Evolutionary conservation across 2,329 filamentous ascomycete species (phyloP).

Genomic region (Ascomycota sp.): DNA sequence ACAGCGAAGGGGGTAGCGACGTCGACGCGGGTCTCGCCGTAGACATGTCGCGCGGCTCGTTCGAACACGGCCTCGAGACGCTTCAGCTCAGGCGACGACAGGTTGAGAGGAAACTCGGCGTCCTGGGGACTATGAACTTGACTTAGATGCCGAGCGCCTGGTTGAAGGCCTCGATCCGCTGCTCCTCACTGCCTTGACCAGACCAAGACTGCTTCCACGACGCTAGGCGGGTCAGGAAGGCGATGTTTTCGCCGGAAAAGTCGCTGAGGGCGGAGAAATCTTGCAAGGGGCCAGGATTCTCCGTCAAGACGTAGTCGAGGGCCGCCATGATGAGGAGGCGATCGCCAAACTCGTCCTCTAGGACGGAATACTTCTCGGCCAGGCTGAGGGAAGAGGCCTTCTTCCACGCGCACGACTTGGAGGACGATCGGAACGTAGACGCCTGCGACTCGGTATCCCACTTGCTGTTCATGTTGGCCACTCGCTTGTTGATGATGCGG

Average conservation of each 20-base stretch:
- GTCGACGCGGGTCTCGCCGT: slow-evolving; percentile 12
- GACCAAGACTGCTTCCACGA: too few species aligned
- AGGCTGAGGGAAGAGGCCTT: slow-evolving; percentile 14
- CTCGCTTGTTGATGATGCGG: slow-evolving; percentile 23
- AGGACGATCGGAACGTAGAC: slow-evolving; percentile 3
- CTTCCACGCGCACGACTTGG: background rate
- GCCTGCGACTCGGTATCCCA: slow-evolving; percentile 8
- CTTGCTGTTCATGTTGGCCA: slow-evolving; percentile 13
- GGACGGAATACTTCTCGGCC: slow-evolving; percentile 2
- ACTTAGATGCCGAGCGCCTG: slow-evolving; percentile 39
- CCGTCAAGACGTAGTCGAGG: slow-evolving; percentile 34
- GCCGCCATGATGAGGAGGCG: slow-evolving; percentile 37
- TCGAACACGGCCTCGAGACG: slow-evolving; percentile 36
- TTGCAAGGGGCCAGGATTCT: slow-evolving; percentile 35
- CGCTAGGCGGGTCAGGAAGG: slow-evolving; percentile 37
- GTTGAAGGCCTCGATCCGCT: slow-evolving; percentile 33
- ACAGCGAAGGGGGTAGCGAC: background rate
- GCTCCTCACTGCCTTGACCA: too few species aligned
- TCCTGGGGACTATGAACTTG: slow-evolving; percentile 36
- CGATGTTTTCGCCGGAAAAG: slow-evolving; percentile 48
- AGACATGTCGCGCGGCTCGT: slow-evolving; percentile 20
- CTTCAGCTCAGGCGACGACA: slow-evolving; percentile 31
- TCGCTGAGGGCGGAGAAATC: slow-evolving; percentile 41
- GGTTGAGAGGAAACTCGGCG: slow-evolving; percentile 45
- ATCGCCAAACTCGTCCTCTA: slow-evolving; percentile 9